These are phyloP conservation scores for Huntiella omanensis DNA, from an alignment of 2,329 filamentous ascomycete species.

Conservation along the genomic window DNA sequence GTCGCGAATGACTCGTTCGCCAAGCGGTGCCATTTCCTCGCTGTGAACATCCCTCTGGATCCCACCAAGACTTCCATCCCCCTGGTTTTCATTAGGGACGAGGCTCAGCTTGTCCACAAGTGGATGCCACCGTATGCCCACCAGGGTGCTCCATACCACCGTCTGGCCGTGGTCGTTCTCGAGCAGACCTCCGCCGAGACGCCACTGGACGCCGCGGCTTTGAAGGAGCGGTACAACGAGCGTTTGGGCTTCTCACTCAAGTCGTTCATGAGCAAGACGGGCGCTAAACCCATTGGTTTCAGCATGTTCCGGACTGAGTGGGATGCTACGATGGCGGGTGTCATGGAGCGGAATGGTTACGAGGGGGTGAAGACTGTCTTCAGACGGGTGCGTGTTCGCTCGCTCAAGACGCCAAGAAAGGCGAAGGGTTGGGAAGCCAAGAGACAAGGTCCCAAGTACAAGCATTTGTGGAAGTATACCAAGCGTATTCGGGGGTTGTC, in stretches of 20 bases:
- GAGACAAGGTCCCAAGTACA: conserved; percentile 45
- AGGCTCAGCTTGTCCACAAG: conserved; percentile 50
- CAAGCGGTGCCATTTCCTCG: conserved; percentile 74
- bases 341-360: conserved; percentile 66
- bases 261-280: conserved; percentile 51
- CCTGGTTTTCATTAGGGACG: conserved; percentile 39
- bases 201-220: conserved; percentile 35
- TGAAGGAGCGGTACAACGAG: conserved; percentile 31
- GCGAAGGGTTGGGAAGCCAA: conserved; percentile 47
- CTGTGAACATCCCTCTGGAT: conserved; percentile 39
- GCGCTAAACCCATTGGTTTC: conserved; percentile 56
- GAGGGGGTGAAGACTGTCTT: conserved; percentile 69
- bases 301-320: conserved; percentile 76
- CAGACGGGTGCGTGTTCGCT: conserved; percentile 58
- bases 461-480: conserved; percentile 44
- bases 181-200: conserved; percentile 48
- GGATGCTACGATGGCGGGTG: conserved; percentile 71
- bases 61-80: conserved; percentile 40
- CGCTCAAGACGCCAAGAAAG: conserved; percentile 42
- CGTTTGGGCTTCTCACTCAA: conserved; percentile 59
- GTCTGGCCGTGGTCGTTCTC: conserved; percentile 65
- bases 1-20: conserved; percentile 55
- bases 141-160: conserved; percentile 82
- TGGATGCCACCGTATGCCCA: conserved; percentile 79
- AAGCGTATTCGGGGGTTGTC: conserved; percentile 34